These are phyloP conservation scores for Erodium maritimum DNA, from an alignment of 345 rosid species.

Conservation along the genomic window DNA sequence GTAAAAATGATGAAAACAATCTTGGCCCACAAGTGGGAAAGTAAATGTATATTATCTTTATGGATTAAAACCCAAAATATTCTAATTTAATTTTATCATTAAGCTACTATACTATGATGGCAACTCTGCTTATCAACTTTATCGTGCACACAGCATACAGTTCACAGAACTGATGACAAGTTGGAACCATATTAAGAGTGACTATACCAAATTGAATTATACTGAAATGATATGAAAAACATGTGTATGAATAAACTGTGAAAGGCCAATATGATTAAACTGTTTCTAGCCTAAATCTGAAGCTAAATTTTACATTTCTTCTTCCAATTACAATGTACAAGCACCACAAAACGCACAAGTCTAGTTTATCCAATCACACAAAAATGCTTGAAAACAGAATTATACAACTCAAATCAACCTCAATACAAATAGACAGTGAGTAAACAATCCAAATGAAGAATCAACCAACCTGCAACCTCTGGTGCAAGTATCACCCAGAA, in stretches of 20 bases:
- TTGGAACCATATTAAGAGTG: too few species aligned
- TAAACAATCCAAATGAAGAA: neutral
- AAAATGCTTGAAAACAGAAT: neutral
- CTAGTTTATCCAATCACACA: neutral
- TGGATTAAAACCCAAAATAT: neutral
- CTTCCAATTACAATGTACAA: too few species aligned
- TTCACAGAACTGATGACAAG: neutral
- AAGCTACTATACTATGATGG: neutral
- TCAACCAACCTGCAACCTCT: constrained; percentile 66
- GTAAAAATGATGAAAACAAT: neutral
- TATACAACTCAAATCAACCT: neutral
- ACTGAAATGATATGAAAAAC: neutral
- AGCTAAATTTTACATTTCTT: neutral
- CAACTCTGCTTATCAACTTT: neutral
- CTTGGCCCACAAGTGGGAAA: neutral
- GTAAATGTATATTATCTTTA: too few species aligned
- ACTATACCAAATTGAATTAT: neutral
- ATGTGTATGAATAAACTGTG: too few species aligned
- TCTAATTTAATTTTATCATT: too few species aligned
- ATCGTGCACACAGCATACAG: neutral
- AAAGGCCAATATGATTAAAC: too few species aligned
- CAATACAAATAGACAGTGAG: neutral
- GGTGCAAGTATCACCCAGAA: constrained; percentile 90
- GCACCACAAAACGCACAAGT: neutral
- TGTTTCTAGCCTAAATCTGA: neutral